phyloP scores from a whole-genome alignment of 129 eudicot genomes.

The Oenanthe sinensis region DNA sequence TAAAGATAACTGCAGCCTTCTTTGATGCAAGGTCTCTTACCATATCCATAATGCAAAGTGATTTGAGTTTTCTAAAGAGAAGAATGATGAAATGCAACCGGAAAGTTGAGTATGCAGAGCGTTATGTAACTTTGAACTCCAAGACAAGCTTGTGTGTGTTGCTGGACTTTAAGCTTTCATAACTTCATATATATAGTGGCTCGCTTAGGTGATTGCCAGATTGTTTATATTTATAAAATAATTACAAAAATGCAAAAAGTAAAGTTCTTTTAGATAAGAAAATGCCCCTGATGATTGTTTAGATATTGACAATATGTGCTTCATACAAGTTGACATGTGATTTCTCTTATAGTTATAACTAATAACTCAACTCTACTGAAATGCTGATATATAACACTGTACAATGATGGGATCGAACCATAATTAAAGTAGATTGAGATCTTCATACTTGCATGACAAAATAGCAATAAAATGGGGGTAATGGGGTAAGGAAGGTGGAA shows the following conservation, averaged over 20 bases:
- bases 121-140: not conserved
- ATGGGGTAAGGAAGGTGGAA: conserved; percentile 15
- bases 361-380: conserved; percentile 15
- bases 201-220: conserved; percentile 16
- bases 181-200: conserved; percentile 47
- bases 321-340: conserved; percentile 47
- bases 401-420: conserved; percentile 8
- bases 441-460: conserved; percentile 21
- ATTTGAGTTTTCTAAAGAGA: not conserved
- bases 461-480: conserved; percentile 9
- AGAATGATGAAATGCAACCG: not conserved
- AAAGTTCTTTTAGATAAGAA: conserved; percentile 41
- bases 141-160: conserved; percentile 23
- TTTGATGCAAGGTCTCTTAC: conserved; percentile 70
- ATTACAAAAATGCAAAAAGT: conserved; percentile 17
- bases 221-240: conserved; percentile 20
- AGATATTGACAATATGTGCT: conserved; percentile 25
- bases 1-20: conserved; percentile 88
- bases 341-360: conserved; percentile 22
- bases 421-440: conserved; percentile 2
- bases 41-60: conserved; percentile 42
- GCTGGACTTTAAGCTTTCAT: conserved; percentile 31
- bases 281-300: conserved; percentile 27
- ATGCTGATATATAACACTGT: not conserved
- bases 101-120: not conserved